Percentiles rank a stretch among this genome's conserved stretches.
Evolutionary conservation across 1,139 yeast genomes (phyloP).

Genomic region (Kluyveromyces sp.): DNA sequence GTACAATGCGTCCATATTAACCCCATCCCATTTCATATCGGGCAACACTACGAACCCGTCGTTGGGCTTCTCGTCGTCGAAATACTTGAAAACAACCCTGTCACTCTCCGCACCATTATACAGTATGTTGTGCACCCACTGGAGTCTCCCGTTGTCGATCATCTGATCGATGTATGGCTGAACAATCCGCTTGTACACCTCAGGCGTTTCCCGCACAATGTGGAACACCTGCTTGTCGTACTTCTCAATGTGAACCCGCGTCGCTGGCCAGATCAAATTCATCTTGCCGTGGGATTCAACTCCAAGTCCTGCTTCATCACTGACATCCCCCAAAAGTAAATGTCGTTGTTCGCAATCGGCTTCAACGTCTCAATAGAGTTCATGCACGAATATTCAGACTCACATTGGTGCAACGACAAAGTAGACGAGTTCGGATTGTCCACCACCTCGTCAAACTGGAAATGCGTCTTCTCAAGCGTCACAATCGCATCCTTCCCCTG

Average conservation of each 20-base stretch:
- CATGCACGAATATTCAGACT: conserved; percentile 25
- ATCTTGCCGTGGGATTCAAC: conserved; percentile 57
- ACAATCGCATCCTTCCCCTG: conserved; percentile 57
- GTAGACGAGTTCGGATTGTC: conserved; percentile 17
- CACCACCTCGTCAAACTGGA: conserved; percentile 31
- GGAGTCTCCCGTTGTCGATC: conserved; percentile 61
- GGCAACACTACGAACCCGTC: conserved; percentile 60
- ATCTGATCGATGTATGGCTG: conserved; percentile 70
- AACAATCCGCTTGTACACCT: conserved; percentile 53
- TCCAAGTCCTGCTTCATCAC: conserved; percentile 42
- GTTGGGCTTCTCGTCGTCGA: conserved; percentile 34
- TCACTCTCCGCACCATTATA: conserved; percentile 81
- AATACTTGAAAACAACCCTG: conserved; percentile 39
- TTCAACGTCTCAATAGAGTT: conserved; percentile 34
- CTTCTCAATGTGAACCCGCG: conserved; percentile 74
- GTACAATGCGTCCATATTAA: conserved; percentile 61
- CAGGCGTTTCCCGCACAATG: conserved; percentile 73
- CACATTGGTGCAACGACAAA: conserved; percentile 24
- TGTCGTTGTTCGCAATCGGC: conserved; percentile 62
- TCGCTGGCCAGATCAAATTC: conserved; percentile 83
- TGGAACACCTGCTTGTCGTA: conserved; percentile 52
- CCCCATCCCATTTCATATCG: conserved; percentile 91
- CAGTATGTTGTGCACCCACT: conserved; percentile 88
- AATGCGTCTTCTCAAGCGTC: conserved; percentile 65
- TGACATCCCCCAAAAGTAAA: conserved; percentile 74